Evolutionary conservation across 441 rosid genomes (phyloP).

Genomic region (Populus hybrid): DNA sequence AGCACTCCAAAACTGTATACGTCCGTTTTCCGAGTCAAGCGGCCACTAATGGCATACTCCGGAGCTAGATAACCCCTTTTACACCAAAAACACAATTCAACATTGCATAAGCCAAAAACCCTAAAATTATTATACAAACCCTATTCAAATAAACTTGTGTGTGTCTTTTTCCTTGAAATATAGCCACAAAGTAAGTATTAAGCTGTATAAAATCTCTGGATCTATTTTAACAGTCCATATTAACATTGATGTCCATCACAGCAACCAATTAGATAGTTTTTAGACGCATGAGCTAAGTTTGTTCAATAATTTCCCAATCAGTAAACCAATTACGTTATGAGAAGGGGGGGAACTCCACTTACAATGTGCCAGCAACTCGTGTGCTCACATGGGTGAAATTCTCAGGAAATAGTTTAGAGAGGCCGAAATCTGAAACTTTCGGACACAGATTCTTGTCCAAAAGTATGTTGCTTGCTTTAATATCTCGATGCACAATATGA

Average conservation of each 20-base stretch:
- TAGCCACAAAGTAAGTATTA: too few species aligned
- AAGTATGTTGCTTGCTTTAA: constrained; percentile 70
- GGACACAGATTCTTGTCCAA: constrained; percentile 48
- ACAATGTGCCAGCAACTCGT: constrained; percentile 50
- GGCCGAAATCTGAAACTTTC: constrained; percentile 67
- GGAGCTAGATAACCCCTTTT: constrained; percentile 83
- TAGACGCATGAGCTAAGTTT: too few species aligned
- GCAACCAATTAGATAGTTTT: too few species aligned
- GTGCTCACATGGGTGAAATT: constrained; percentile 36
- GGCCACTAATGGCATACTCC: constrained; percentile 59
- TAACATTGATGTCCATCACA: too few species aligned
- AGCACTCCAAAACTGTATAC: constrained; percentile 86
- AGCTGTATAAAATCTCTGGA: too few species aligned
- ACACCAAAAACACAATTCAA: constrained; percentile 34
- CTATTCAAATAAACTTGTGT: too few species aligned
- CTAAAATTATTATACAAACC: too few species aligned
- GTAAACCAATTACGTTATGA: background rate
- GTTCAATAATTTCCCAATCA: background rate
- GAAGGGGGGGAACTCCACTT: constrained; percentile 27
- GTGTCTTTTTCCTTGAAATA: too few species aligned
- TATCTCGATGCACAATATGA: constrained; percentile 66
- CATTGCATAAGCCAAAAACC: background rate
- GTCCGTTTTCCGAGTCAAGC: constrained; percentile 60
- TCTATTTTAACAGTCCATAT: too few species aligned
- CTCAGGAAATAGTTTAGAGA: constrained; percentile 44